These are phyloP conservation scores for Berkeleyomyces rouxiae DNA, from an alignment of 2,329 filamentous ascomycete species.

Conservation along the genomic window DNA sequence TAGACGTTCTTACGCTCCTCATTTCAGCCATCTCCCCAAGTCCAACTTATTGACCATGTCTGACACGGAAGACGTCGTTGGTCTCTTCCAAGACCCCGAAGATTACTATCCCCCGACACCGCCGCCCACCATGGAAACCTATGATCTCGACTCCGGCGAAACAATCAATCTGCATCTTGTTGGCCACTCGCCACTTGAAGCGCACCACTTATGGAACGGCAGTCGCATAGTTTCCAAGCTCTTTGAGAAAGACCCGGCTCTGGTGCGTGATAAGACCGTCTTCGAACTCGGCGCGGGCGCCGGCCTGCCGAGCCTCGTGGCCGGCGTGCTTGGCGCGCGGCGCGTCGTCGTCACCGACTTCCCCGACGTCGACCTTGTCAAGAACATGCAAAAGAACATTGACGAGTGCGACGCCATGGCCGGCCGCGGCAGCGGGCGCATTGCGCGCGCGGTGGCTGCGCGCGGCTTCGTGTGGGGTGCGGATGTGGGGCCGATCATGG, in stretches of 20 bases:
- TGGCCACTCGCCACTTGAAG: conserved; percentile 77
- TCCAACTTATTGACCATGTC: conserved; percentile 18
- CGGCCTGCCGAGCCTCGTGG: conserved; percentile 66
- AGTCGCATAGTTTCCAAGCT: conserved; percentile 61
- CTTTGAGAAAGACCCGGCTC: conserved; percentile 50
- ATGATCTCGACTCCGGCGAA: conserved; percentile 50
- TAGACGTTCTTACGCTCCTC: background rate
- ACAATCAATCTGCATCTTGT: conserved; percentile 60
- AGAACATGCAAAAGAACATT: conserved; percentile 65
- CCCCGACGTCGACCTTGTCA: conserved; percentile 67
- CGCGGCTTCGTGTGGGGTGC: conserved; percentile 76
- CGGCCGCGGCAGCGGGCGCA: conserved; percentile 20
- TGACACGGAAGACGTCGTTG: conserved; percentile 24
- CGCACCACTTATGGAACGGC: conserved; percentile 84
- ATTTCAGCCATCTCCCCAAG: background rate
- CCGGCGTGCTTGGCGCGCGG: conserved; percentile 52
- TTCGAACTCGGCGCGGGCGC: conserved; percentile 82
- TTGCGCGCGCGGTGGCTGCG: conserved; percentile 31
- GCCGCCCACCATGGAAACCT: conserved; percentile 54
- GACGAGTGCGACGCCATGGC: conserved; percentile 30
- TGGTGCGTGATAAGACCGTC: conserved; percentile 52
- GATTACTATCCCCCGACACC: conserved; percentile 68
- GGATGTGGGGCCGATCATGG: conserved; percentile 39
- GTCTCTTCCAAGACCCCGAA: conserved; percentile 64
- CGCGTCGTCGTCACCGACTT: conserved; percentile 74